Conservation (phyloP, 139 green algal genomes). For the Desmodesmus armatus region DNA sequence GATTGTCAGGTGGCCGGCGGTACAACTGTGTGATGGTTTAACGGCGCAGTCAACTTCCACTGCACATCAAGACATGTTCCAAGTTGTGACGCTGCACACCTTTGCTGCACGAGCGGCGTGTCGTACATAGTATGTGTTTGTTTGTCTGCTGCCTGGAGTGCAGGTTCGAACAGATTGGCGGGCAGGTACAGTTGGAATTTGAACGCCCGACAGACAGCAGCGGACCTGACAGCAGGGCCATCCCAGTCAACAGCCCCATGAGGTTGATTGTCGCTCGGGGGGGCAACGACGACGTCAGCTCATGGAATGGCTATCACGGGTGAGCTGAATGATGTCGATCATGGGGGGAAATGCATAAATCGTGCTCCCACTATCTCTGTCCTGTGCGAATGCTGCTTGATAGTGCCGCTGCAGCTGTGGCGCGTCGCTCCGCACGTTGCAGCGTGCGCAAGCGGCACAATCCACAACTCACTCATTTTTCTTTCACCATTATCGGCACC, state of each 20-base stretch:
- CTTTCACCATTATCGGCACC: no score
- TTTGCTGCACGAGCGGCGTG: neutral
- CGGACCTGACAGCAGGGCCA: conserved; percentile 12
- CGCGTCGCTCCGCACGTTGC: no score
- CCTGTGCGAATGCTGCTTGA: neutral
- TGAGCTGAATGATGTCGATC: neutral
- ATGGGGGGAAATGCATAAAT: neutral
- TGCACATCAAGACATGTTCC: no score
- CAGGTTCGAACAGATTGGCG: neutral
- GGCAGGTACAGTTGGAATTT: neutral
- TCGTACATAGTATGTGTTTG: neutral
- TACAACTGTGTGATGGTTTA: no score
- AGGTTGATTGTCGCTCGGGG: conserved; percentile 19
- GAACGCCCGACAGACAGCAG: neutral
- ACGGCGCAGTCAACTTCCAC: no score
- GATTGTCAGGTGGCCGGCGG: no score
- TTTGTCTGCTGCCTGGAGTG: neutral
- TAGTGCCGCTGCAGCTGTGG: no score
- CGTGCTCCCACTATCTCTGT: neutral
- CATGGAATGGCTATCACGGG: neutral
- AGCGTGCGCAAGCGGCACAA: no score
- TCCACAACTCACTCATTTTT: no score
- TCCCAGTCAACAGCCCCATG: neutral
- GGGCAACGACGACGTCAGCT: neutral
- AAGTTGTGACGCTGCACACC: neutral